phyloP scores from a whole-genome alignment of 345 rosid species.

The Eucalyptus urophylla region DNA sequence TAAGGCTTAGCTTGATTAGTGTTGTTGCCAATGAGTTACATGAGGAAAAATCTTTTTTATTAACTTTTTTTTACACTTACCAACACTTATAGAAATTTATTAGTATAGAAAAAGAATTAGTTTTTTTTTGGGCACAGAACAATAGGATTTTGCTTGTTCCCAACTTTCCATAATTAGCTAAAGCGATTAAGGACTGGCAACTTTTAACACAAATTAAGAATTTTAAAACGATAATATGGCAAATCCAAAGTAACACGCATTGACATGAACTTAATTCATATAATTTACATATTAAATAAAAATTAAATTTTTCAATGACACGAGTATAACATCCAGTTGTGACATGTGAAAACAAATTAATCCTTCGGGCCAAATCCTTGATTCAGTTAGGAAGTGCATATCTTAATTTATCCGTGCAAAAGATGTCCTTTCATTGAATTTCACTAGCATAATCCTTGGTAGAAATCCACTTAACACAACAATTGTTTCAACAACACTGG shows the following conservation, averaged over 20 bases:
- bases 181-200: background rate
- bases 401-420: background rate
- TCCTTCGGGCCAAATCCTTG: accelerated
- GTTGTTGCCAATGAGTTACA: too few species aligned
- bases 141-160: too few species aligned
- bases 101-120: too few species aligned
- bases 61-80: too few species aligned
- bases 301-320: background rate
- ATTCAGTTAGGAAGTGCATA: background rate
- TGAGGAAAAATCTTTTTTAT: too few species aligned
- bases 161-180: too few species aligned
- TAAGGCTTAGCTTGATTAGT: too few species aligned
- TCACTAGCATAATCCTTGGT: background rate
- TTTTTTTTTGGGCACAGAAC: too few species aligned
- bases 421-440: background rate
- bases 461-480: background rate
- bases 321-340: background rate
- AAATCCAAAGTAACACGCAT: background rate
- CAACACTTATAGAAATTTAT: too few species aligned
- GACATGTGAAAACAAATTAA: background rate
- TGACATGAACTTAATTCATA: background rate
- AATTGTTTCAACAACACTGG: background rate
- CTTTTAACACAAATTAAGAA: background rate
- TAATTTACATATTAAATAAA: background rate
- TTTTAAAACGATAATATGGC: too few species aligned